Evolutionary conservation across 495 filamentous ascomycete species (phyloP).

Genomic region (Beverwykella pulmonaria): DNA sequence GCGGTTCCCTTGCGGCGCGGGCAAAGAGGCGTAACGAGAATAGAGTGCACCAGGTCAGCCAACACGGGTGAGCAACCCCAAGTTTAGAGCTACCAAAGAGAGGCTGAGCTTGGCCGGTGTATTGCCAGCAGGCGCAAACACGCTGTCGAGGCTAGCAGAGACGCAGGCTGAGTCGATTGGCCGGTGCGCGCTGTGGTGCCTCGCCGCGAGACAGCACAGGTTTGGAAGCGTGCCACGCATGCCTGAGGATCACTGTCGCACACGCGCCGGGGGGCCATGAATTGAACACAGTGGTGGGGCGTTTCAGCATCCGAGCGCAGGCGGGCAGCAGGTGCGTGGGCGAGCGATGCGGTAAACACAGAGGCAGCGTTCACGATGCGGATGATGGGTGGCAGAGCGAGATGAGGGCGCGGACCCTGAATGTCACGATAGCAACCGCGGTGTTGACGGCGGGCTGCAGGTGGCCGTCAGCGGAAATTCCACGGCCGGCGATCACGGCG

Average conservation of each 20-base stretch:
- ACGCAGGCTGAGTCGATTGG: constrained; percentile 12
- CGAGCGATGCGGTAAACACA: no score
- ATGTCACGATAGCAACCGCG: not conserved
- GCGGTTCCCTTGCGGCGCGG: not conserved
- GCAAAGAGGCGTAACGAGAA: not conserved
- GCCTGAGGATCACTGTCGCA: not conserved
- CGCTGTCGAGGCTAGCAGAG: constrained; percentile 11
- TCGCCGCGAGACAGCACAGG: constrained; percentile 1
- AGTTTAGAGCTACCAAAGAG: not conserved
- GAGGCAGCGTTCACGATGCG: no score
- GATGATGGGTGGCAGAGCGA: no score
- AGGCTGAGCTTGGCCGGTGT: no score
- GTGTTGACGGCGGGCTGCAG: not conserved
- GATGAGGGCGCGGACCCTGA: no score
- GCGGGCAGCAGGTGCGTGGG: no score
- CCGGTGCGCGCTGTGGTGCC: constrained; percentile 3
- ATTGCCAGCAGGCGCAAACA: not conserved
- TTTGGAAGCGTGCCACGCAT: constrained; percentile 13
- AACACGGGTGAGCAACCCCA: no score
- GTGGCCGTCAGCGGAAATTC: not conserved
- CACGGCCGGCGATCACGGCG: not conserved
- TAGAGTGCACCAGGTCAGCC: no score
- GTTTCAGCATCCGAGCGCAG: no score
- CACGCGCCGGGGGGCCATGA: not conserved
- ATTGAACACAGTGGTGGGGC: no score